These are phyloP conservation scores for Climacium dendroides DNA, from an alignment of 225 moss, liverwort and hornwort genomes.

Conservation along the genomic window DNA sequence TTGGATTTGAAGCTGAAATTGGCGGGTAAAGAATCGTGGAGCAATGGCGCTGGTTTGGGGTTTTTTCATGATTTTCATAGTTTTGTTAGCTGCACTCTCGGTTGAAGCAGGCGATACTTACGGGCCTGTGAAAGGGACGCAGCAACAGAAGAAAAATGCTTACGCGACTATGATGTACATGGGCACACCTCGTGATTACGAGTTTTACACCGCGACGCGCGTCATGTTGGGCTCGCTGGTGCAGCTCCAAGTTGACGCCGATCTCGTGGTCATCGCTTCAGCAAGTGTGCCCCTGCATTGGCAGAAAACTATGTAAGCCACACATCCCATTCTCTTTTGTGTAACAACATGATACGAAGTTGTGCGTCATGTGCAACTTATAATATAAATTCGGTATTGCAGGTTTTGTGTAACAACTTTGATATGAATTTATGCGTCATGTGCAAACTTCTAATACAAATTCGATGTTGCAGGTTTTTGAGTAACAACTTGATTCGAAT, in stretches of 20 bases:
- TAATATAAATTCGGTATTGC: neutral
- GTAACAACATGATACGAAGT: neutral
- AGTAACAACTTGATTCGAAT: neutral
- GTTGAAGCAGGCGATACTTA: conserved; percentile 5
- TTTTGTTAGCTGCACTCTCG: neutral
- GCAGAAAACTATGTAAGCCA: conserved; percentile 62
- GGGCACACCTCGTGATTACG: conserved; percentile 96
- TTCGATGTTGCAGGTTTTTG: neutral
- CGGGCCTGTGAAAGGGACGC: conserved; percentile 27
- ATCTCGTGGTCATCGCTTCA: conserved; percentile 85
- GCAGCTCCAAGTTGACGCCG: conserved; percentile 70
- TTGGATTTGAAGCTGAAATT: neutral
- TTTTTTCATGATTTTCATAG: neutral
- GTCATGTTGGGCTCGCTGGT: conserved; percentile 75
- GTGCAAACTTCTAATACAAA: too few species aligned
- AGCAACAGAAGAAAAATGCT: conserved; percentile 37
- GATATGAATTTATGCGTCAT: neutral
- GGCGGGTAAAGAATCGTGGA: neutral
- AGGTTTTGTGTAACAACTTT: neutral
- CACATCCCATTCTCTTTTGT: neutral
- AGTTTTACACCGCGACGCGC: conserved; percentile 84
- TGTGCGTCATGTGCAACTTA: neutral
- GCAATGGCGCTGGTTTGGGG: neutral
- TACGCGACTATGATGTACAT: conserved; percentile 96
- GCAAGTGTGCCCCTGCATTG: conserved; percentile 59